Evolutionary conservation across 805 yeast genomes (phyloP).

Genomic region (Ogataea henricii): DNA sequence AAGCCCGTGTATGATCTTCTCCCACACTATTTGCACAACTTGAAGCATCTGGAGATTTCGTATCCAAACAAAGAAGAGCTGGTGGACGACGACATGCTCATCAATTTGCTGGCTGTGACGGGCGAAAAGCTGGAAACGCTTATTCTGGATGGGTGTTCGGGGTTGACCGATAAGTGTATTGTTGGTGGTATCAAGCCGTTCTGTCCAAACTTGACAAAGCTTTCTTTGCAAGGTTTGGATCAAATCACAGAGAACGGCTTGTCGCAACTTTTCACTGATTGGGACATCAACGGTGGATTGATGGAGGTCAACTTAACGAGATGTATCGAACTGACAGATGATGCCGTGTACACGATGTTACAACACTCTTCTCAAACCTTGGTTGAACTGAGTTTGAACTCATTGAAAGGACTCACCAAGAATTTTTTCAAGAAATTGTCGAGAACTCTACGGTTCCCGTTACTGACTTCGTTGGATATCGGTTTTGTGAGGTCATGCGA

Average conservation of each 20-base stretch:
- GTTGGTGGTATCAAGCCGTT: slow-evolving; percentile 60
- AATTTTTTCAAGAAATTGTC: slow-evolving; percentile 49
- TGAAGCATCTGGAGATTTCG: slow-evolving; percentile 64
- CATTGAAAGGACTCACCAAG: slow-evolving; percentile 59
- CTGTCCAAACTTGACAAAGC: slow-evolving; percentile 53
- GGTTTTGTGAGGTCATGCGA: slow-evolving; percentile 82
- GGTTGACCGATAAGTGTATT: slow-evolving; percentile 64
- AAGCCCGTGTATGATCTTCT: slow-evolving; percentile 59
- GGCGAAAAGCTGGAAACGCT: slow-evolving; percentile 64
- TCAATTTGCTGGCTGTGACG: slow-evolving; percentile 57
- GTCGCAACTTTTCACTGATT: slow-evolving; percentile 55
- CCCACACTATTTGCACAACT: slow-evolving; percentile 58
- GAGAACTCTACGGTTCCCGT: slow-evolving; percentile 50
- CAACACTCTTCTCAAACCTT: slow-evolving; percentile 65
- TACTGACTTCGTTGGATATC: slow-evolving; percentile 66
- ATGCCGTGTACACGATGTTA: slow-evolving; percentile 58
- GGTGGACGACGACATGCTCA: slow-evolving; percentile 65
- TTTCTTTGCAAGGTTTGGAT: slow-evolving; percentile 62
- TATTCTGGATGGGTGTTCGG: slow-evolving; percentile 71
- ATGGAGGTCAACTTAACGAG: slow-evolving; percentile 61
- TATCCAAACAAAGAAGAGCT: slow-evolving; percentile 68
- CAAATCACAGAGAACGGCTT: slow-evolving; percentile 72
- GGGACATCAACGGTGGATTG: slow-evolving; percentile 60
- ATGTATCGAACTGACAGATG: slow-evolving; percentile 66
- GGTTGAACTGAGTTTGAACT: slow-evolving; percentile 71